Evolutionary conservation across 129 eudicot species (phyloP).

Genomic region (Deinandra increscens): DNA sequence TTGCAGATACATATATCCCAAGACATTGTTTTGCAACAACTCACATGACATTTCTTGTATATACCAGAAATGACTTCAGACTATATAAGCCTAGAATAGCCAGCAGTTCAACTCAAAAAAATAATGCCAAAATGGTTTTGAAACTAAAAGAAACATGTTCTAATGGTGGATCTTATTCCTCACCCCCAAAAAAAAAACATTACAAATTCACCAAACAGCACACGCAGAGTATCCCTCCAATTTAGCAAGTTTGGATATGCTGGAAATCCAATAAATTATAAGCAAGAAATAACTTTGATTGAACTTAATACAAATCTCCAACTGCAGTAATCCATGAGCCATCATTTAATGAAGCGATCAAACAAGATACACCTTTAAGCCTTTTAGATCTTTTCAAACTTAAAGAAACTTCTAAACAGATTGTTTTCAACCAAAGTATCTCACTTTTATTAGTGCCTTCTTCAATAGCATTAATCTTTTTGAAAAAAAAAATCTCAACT

Average conservation of each 20-base stretch:
- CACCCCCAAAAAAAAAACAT: too few species aligned
- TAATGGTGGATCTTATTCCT: too few species aligned
- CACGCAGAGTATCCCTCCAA: background rate
- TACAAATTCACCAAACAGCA: background rate
- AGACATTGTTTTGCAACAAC: too few species aligned
- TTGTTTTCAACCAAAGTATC: background rate
- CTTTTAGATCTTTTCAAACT: background rate
- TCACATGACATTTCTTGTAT: too few species aligned
- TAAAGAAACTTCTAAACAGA: background rate
- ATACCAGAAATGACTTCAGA: too few species aligned
- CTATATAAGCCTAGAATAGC: too few species aligned
- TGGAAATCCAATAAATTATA: background rate
- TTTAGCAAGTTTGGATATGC: background rate
- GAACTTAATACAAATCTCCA: background rate
- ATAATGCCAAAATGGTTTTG: too few species aligned
- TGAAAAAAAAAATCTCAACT: too few species aligned
- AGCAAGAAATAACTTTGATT: background rate
- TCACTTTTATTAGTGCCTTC: background rate
- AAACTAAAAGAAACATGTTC: too few species aligned
- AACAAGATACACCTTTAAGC: background rate
- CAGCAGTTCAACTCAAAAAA: too few species aligned
- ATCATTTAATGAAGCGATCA: background rate
- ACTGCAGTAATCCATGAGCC: background rate
- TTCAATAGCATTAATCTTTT: background rate
- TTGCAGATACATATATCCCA: too few species aligned